These are phyloP conservation scores for Neonectria sp. DNA, from an alignment of 2,329 filamentous ascomycete genomes.

Conservation along the genomic window DNA sequence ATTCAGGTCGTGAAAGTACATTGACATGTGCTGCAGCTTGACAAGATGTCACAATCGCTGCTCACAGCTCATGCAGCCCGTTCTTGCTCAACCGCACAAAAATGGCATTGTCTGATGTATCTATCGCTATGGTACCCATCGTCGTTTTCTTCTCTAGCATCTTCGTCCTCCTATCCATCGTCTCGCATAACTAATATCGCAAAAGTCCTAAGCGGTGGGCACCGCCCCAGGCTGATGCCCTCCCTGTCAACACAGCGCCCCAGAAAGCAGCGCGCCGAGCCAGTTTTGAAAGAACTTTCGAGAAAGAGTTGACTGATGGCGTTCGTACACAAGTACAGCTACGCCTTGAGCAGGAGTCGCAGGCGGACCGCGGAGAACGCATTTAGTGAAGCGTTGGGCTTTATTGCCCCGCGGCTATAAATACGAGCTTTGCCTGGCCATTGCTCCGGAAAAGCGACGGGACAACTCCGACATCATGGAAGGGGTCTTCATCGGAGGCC, in stretches of 20 bases:
- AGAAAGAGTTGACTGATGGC: background rate
- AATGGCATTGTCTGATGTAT: too few relatives aligned
- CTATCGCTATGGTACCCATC: too few relatives aligned
- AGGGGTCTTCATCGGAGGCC: background rate
- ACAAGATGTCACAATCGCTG: too few relatives aligned
- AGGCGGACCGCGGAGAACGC: slow-evolving; percentile 7
- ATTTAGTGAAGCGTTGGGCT: slow-evolving; percentile 16
- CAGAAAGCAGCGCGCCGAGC: background rate
- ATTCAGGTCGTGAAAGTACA: too few relatives aligned
- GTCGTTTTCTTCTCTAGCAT: too few relatives aligned
- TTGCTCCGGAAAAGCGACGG: background rate
- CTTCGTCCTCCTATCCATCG: too few relatives aligned
- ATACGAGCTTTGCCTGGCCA: slow-evolving; percentile 12
- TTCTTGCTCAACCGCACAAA: too few relatives aligned
- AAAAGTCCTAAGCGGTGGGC: too few relatives aligned
- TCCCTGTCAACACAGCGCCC: background rate
- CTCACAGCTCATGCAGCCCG: too few relatives aligned
- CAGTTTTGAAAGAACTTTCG: background rate
- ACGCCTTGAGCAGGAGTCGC: slow-evolving; percentile 14
- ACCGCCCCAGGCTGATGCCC: too few relatives aligned
- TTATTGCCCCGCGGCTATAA: slow-evolving; percentile 1
- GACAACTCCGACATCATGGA: background rate
- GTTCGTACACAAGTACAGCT: slow-evolving; percentile 2
- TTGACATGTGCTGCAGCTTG: too few relatives aligned
- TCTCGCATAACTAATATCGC: too few relatives aligned